Conservation (phyloP, 164 flowering plant species). For the Stephania cephalantha region DNA sequence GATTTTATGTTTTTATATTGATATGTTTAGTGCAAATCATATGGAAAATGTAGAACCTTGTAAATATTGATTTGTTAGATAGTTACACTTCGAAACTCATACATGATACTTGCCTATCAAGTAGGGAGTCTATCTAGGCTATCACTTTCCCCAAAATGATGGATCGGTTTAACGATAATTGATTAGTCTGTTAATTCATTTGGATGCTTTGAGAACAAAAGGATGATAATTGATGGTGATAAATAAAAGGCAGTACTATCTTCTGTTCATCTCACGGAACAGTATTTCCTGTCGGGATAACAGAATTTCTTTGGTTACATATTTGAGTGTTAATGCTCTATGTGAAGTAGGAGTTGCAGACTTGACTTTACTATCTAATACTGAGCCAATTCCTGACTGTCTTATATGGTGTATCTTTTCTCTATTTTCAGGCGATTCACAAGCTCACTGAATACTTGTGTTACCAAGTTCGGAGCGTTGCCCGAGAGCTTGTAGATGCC, state of each 20-base stretch:
- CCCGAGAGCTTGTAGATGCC: slow-evolving; percentile 74
- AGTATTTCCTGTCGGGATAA: no score
- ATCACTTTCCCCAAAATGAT: neutral
- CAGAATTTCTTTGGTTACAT: no score
- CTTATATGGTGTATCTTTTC: neutral
- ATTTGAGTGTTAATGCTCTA: no score
- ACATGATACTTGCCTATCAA: neutral
- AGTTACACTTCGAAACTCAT: neutral
- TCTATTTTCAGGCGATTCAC: slow-evolving; percentile 76
- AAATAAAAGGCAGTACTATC: no score
- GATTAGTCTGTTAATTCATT: no score
- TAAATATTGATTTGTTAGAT: neutral
- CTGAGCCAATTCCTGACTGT: no score
- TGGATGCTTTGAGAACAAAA: no score
- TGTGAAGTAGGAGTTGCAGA: no score
- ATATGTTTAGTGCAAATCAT: neutral
- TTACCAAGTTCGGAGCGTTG: slow-evolving; percentile 76
- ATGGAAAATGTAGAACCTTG: no score
- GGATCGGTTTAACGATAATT: neutral
- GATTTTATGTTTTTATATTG: neutral
- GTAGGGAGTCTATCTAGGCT: neutral
- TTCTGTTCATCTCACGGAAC: no score
- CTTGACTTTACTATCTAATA: no score
- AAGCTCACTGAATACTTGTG: slow-evolving; percentile 84
- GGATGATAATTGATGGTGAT: no score